Evolutionary conservation across 345 rosid species (phyloP).

Genomic region (Conringia planisiliqua): DNA sequence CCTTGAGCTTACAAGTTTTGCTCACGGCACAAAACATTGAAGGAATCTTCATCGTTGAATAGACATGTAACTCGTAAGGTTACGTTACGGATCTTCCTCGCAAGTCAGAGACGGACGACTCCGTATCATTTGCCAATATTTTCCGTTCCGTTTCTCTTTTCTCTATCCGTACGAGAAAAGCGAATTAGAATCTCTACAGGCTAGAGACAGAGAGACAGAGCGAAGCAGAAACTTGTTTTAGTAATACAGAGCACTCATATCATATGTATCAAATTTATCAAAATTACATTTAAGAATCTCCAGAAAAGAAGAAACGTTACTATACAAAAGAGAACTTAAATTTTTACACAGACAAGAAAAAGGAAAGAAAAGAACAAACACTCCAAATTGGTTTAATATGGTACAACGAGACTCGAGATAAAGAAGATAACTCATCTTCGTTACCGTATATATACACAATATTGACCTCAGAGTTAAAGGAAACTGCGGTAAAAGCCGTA

Average conservation of each 20-base stretch:
- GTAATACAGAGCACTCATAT: not conserved
- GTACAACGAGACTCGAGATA: conserved; percentile 2
- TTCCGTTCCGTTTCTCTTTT: not conserved
- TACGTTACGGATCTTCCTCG: not conserved
- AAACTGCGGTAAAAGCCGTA: not conserved
- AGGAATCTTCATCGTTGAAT: not conserved
- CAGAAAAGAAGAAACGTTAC: not conserved
- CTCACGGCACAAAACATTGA: not conserved
- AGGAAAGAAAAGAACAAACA: not conserved
- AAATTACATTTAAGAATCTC: not conserved
- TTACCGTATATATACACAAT: conserved; percentile 12
- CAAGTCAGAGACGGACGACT: not conserved
- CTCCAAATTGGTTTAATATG: conserved; percentile 13
- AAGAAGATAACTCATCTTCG: not conserved
- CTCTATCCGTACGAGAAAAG: not conserved
- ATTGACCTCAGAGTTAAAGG: not conserved
- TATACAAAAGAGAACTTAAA: not conserved
- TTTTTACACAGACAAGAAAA: not conserved
- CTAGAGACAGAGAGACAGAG: not conserved
- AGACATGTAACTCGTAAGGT: not conserved
- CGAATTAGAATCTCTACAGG: not conserved
- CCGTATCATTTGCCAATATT: not conserved
- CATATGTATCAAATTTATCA: not conserved
- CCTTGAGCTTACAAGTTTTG: not conserved
- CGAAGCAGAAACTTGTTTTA: not conserved